A percentile compares a stretch with the other conserved stretches of the same genome.
Conservation (phyloP, 2,329 filamentous ascomycete species). For the Claviceps pazoutovae region DNA sequence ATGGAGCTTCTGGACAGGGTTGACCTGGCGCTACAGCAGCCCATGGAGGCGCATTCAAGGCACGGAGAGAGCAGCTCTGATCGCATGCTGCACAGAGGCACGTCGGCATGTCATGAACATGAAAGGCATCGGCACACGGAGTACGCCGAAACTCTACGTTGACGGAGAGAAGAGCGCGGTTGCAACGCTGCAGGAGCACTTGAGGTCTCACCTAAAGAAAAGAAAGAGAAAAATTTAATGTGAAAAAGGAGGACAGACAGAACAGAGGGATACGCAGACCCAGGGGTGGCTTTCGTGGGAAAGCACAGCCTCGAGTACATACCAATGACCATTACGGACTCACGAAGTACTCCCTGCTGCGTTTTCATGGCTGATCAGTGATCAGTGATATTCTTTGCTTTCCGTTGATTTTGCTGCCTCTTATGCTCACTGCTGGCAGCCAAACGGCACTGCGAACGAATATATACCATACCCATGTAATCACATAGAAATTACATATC, state of each 20-base stretch:
- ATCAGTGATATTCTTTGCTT: background rate
- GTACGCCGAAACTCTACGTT: background rate
- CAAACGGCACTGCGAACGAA: too few relatives aligned
- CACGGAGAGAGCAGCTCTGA: background rate
- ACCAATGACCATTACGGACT: background rate
- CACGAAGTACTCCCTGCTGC: background rate
- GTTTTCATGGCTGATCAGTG: too few relatives aligned
- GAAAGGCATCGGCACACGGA: background rate
- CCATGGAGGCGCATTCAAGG: background rate
- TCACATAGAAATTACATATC: too few relatives aligned
- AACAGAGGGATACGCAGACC: background rate
- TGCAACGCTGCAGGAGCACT: background rate
- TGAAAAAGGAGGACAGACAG: background rate
- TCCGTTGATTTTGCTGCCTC: background rate
- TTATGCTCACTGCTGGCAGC: too few relatives aligned
- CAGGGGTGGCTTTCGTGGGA: background rate
- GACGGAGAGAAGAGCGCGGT: constrained; percentile 6
- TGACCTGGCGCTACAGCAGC: background rate
- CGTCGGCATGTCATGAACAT: background rate
- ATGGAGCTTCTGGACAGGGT: constrained; percentile 4
- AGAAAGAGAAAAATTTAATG: background rate
- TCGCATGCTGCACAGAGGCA: background rate
- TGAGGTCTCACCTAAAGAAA: too few relatives aligned
- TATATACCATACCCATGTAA: too few relatives aligned
- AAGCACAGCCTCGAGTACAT: background rate